Evolutionary conservation across 495 filamentous ascomycete species (phyloP).

Genomic region (Aspergillus steynii): DNA sequence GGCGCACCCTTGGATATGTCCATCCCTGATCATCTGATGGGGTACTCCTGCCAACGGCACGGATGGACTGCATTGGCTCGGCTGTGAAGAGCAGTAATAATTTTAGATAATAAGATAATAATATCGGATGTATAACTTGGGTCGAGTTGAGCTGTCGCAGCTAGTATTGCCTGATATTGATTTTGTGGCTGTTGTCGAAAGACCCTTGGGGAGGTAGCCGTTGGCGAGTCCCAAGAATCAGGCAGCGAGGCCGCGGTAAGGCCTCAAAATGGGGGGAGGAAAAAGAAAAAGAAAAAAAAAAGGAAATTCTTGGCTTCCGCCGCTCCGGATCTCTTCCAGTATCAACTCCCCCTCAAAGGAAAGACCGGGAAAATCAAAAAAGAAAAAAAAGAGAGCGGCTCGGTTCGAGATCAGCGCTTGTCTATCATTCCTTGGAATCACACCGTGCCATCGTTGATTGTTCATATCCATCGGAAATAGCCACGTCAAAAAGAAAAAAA

Average conservation of each 20-base stretch:
- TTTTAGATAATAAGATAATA: not conserved
- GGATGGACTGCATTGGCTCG: not conserved
- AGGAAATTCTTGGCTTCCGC: constrained; percentile 8
- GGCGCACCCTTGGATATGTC: not conserved
- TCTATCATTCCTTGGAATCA: not conserved
- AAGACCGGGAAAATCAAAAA: constrained; percentile 4
- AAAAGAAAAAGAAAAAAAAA: constrained; percentile 2
- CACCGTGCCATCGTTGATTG: not conserved
- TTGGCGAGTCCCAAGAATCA: not conserved
- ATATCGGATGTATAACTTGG: not conserved
- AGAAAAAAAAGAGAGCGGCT: constrained; percentile 3
- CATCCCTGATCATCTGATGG: not conserved
- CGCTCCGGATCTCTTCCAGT: not conserved
- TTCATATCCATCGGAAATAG: constrained; percentile 13
- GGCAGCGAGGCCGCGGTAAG: constrained; percentile 2
- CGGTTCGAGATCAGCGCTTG: constrained; percentile 5
- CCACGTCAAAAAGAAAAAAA: constrained; percentile 17
- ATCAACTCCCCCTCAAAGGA: constrained; percentile 1
- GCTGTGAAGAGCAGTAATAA: not conserved
- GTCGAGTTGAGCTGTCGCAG: not conserved
- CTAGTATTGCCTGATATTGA: not conserved
- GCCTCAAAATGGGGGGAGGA: not conserved
- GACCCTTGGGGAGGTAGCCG: not conserved
- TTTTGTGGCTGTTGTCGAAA: not conserved
- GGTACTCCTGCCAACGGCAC: not conserved